Base-by-base conservation (phyloP, 2,329 filamentous ascomycete species). In the Capronia epimyces region DNA sequence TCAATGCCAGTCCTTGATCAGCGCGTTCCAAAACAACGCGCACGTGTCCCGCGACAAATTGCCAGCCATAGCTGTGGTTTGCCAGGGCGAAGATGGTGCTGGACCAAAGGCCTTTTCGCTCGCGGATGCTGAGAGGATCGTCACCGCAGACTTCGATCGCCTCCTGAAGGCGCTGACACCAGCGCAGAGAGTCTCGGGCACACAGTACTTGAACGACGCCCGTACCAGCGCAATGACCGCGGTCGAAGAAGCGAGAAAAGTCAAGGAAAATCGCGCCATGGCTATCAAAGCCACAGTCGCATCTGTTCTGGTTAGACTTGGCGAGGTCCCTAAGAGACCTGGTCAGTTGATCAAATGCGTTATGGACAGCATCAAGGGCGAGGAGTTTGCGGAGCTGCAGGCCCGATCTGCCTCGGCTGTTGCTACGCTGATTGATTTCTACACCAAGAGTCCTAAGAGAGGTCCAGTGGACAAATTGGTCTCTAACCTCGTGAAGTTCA, bases 351-450 rank as follows among this genome's bases (percentile, higher is more conserved):
- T 98, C 71, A 96, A 95, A 70, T 88, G 84, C 2, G 87, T 98
- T 69, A 98, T 98, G 93, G 93, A 98, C 67, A 97, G 91, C 63
- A 81, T 98, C 64, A 98, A 97, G 70, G 84, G 83, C 31, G 94
- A 98, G 66, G 93, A 96, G 62, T 97, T 94, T 63, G 71, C 85
- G 22, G 87, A 93, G 59, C 75, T 98, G 1, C 93, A 98, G 67
- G 82, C 81, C 61, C 86, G 91, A 20, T 95, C 91, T 22, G 88
- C 90, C 1, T 81, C 80, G 12, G 90, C 89, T 2, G 86, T 98
- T 46, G 88, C 89, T 4, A 80, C 79, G 32, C 81, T 97, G 16
- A 84, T 98, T n/a, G 83, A 87, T 59, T 77, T 93, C 18, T 93
- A 97, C 62, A 89, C 89, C 3, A 80, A 82, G 36, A 82, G 82